These are phyloP conservation scores for Hydnum rufescens DNA, from an alignment of 768 basidiomycete species.

Conservation along the genomic window DNA sequence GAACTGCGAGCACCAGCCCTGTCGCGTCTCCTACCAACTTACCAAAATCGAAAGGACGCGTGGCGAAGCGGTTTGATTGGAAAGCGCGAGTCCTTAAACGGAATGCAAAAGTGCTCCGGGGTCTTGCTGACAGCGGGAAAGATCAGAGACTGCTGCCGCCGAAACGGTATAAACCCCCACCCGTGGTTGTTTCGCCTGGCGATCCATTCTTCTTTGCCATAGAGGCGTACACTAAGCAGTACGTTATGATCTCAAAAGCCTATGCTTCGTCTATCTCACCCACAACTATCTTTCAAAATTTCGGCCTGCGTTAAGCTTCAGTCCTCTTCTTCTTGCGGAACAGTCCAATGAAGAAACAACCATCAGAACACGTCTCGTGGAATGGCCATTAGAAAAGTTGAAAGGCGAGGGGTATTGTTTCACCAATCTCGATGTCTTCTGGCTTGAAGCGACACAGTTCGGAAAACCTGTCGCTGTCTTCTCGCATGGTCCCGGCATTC, in stretches of 20 bases:
- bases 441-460: constrained; percentile 42
- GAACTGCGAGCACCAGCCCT: too few species aligned
- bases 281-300: not conserved
- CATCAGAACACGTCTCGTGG: constrained; percentile 40
- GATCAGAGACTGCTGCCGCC: not conserved
- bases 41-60: too few species aligned
- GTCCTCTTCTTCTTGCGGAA: constrained; percentile 33
- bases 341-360: constrained; percentile 41
- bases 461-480: constrained; percentile 52
- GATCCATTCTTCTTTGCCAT: not conserved
- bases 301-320: constrained; percentile 22
- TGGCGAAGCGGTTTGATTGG: not conserved
- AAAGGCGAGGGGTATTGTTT: constrained; percentile 55
- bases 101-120: too few species aligned
- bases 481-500: constrained; percentile 37
- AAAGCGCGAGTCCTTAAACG: not conserved
- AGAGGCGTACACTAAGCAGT: not conserved
- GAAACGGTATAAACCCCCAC: not conserved
- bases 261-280: not conserved
- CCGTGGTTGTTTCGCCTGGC: not conserved
- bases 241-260: not conserved
- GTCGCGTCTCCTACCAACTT: too few species aligned
- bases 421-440: constrained; percentile 43
- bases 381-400: constrained; percentile 43
- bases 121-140: too few species aligned